A percentile compares a stretch with the other conserved stretches of the same genome.
These are phyloP conservation scores for Fomitopsis pinicola DNA, from an alignment of 1,284 basidiomycete genomes.

Conservation along the genomic window DNA sequence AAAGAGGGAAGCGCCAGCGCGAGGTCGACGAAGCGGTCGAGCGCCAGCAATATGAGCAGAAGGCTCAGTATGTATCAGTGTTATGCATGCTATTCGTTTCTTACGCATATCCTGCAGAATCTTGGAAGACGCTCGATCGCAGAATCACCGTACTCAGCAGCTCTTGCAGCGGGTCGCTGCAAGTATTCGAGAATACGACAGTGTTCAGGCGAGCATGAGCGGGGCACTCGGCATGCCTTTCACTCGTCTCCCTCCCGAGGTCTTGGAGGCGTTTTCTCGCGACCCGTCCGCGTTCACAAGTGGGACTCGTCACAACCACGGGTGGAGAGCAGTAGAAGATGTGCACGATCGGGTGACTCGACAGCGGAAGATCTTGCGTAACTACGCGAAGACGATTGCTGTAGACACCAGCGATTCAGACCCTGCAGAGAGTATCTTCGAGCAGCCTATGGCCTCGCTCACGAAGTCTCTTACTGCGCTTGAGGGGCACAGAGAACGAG, in stretches of 20 bases:
- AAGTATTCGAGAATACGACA: constrained; percentile 60
- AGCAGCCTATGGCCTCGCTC: constrained; percentile 48
- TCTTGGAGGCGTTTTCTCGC: constrained; percentile 67
- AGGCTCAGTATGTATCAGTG: constrained; percentile 45
- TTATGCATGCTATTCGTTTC: background rate
- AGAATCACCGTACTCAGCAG: constrained; percentile 63
- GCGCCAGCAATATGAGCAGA: constrained; percentile 54
- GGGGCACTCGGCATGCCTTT: constrained; percentile 43
- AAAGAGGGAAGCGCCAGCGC: constrained; percentile 32
- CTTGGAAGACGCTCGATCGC: constrained; percentile 48
- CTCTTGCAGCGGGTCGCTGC: constrained; percentile 59
- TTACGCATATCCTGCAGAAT: constrained; percentile 35
- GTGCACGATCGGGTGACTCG: constrained; percentile 55
- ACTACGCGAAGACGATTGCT: constrained; percentile 31
- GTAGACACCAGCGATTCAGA: constrained; percentile 4
- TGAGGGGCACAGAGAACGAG: constrained; percentile 32
- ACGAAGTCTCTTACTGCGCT: constrained; percentile 39
- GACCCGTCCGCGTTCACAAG: constrained; percentile 71
- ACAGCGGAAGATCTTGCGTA: constrained; percentile 52
- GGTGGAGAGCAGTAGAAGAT: constrained; percentile 71
- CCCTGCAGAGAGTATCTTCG: constrained; percentile 41
- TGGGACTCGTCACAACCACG: constrained; percentile 47
- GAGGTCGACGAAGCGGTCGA: constrained; percentile 47
- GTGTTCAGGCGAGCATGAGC: constrained; percentile 46
- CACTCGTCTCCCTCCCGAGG: constrained; percentile 50